Evolutionary conservation across 2,329 filamentous ascomycete genomes (phyloP).

Genomic region (Aspergillus sp.): DNA sequence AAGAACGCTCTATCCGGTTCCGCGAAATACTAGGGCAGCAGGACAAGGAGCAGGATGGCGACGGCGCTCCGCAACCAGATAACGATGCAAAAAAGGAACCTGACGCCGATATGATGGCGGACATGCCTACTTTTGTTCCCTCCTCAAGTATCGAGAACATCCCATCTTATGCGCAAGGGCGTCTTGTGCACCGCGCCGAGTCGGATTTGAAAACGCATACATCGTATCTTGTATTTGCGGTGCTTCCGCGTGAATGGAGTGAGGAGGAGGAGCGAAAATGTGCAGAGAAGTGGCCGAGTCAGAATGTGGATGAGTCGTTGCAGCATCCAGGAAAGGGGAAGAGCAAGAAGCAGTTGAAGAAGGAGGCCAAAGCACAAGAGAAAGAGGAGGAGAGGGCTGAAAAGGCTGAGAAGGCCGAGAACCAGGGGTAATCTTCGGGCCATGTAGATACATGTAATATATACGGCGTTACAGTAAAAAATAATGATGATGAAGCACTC

Average conservation of each 20-base stretch:
- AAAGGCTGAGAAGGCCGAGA: neutral
- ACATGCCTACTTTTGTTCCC: conserved; percentile 19
- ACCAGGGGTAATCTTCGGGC: neutral
- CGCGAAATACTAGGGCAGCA: conserved; percentile 46
- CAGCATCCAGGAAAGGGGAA: conserved; percentile 26
- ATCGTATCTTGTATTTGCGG: conserved; percentile 91
- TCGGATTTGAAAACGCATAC: conserved; percentile 93
- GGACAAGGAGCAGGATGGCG: conserved; percentile 15
- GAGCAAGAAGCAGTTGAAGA: conserved; percentile 41
- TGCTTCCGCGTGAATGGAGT: conserved; percentile 83
- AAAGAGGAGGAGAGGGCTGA: conserved; percentile 12
- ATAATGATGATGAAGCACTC: no score
- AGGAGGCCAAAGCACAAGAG: conserved; percentile 47
- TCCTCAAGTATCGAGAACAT: conserved; percentile 13
- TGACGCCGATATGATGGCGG: conserved; percentile 16
- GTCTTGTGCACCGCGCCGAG: conserved; percentile 77
- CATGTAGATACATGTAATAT: neutral
- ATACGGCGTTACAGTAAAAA: neutral
- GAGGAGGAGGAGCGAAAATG: conserved; percentile 75
- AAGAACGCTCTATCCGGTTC: conserved; percentile 66
- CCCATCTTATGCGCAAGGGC: conserved; percentile 71
- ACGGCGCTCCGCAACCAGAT: neutral
- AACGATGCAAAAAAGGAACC: conserved; percentile 14
- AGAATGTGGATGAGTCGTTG: conserved; percentile 44
- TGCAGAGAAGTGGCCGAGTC: conserved; percentile 64